A percentile compares a stretch with the other conserved stretches of the same genome.
Evolutionary conservation across 805 yeast species (phyloP).

Genomic region (Candida verbasci): DNA sequence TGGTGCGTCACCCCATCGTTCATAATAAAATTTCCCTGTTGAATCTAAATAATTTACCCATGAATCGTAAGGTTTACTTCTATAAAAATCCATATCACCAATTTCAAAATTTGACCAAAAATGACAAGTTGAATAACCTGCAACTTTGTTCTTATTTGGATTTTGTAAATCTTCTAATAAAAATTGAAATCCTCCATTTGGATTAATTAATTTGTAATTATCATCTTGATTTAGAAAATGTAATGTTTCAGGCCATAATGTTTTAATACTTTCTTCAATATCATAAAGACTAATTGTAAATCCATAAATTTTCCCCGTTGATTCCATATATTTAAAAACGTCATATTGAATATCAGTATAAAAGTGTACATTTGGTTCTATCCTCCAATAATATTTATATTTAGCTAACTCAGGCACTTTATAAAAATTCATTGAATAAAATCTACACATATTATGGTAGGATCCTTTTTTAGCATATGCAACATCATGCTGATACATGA

Average conservation of each 20-base stretch:
- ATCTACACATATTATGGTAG: constrained; percentile 84
- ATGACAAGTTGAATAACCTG: constrained; percentile 69
- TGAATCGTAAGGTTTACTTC: constrained; percentile 59
- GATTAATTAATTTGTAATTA: constrained; percentile 48
- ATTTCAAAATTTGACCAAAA: constrained; percentile 91
- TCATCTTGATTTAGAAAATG: constrained; percentile 55
- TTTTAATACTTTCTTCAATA: constrained; percentile 54
- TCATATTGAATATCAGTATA: constrained; percentile 71
- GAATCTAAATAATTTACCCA: constrained; percentile 64
- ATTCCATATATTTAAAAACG: constrained; percentile 68
- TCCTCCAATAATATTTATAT: constrained; percentile 73
- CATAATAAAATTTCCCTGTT: constrained; percentile 81
- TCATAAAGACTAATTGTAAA: constrained; percentile 69
- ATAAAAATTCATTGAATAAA: constrained; percentile 62
- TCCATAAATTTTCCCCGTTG: constrained; percentile 67
- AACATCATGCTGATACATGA: constrained; percentile 38
- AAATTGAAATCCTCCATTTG: constrained; percentile 50
- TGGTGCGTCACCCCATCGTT: constrained; percentile 94
- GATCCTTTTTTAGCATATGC: constrained; percentile 60
- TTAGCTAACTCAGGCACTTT: constrained; percentile 58
- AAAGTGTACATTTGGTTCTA: constrained; percentile 70
- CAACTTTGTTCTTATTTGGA: constrained; percentile 36
- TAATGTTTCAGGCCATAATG: constrained; percentile 69
- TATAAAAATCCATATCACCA: constrained; percentile 75
- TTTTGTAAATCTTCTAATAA: constrained; percentile 47